phyloP scores from a whole-genome alignment of 2,329 filamentous ascomycete genomes.

The Curvularia verruculosa region DNA sequence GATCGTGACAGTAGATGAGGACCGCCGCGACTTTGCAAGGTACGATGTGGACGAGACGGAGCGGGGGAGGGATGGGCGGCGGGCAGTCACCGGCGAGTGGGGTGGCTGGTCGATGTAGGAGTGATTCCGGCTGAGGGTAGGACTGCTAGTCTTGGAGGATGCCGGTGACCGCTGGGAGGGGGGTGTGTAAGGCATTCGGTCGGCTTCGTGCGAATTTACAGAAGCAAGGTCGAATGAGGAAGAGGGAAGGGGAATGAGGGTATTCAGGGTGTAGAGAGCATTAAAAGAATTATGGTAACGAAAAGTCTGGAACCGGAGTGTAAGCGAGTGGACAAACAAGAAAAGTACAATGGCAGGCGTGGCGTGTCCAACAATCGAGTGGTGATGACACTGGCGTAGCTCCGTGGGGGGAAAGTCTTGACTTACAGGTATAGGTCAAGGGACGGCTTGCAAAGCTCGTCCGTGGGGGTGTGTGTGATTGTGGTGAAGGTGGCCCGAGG shows the following conservation, averaged over 20 bases:
- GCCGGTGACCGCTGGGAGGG: conserved; percentile 69
- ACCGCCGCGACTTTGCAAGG: conserved; percentile 65
- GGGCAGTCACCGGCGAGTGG: conserved; percentile 42
- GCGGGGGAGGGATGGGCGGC: conserved; percentile 58
- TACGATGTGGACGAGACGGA: conserved; percentile 66
- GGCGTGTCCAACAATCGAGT: neutral
- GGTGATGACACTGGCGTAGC: neutral
- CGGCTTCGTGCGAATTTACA: conserved; percentile 42
- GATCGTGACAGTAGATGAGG: conserved; percentile 55
- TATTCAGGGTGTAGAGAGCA: conserved; percentile 49
- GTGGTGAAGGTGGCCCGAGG: conserved; percentile 11
- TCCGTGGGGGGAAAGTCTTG: neutral
- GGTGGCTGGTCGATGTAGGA: conserved; percentile 54
- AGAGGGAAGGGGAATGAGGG: conserved; percentile 31
- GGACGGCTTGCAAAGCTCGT: conserved; percentile 22
- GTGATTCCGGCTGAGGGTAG: conserved; percentile 57
- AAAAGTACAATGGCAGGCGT: neutral
- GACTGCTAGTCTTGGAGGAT: conserved; percentile 61
- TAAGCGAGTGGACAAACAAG: conserved; percentile 16
- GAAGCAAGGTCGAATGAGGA: conserved; percentile 44
- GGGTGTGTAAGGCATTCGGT: conserved; percentile 85
- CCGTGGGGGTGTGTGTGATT: conserved; percentile 11
- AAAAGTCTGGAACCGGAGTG: conserved; percentile 9
- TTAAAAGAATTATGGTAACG: conserved; percentile 48
- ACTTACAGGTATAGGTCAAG: conserved; percentile 30